Conservation (phyloP, 2,329 filamentous ascomycete genomes). For the Penicillium psychrosexuale region DNA sequence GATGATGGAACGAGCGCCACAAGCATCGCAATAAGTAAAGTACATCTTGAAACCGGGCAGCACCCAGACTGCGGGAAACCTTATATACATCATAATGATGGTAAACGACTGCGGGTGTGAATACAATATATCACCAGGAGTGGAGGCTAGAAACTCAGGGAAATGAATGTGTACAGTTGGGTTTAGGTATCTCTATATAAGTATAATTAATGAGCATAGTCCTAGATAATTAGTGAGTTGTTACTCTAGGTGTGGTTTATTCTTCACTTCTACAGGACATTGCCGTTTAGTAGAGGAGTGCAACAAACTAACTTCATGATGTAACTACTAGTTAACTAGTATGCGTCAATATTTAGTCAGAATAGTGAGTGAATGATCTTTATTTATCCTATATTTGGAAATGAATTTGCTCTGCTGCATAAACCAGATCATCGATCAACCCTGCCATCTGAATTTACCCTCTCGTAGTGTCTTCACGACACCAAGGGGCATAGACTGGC, state of each 20-base stretch:
- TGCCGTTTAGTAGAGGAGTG: not conserved
- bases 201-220: too few species aligned
- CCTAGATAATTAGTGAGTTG: not conserved
- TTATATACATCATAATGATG: not conserved
- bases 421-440: constrained; percentile 19
- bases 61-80: not conserved
- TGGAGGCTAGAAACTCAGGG: not conserved
- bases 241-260: not conserved
- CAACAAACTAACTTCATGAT: not conserved
- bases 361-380: too few species aligned
- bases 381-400: too few species aligned
- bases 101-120: not conserved
- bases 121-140: not conserved
- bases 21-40: not conserved
- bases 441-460: constrained; percentile 43
- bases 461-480: constrained; percentile 44
- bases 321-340: not conserved
- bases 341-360: too few species aligned
- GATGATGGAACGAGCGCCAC: not conserved
- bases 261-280: too few species aligned
- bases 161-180: too few species aligned
- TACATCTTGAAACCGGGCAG: not conserved
- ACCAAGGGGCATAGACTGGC: constrained; percentile 43
- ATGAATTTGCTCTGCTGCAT: not conserved
- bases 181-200: not conserved